phyloP scores from a whole-genome alignment of 495 filamentous ascomycete species.

The Bacidia gigantensis region DNA sequence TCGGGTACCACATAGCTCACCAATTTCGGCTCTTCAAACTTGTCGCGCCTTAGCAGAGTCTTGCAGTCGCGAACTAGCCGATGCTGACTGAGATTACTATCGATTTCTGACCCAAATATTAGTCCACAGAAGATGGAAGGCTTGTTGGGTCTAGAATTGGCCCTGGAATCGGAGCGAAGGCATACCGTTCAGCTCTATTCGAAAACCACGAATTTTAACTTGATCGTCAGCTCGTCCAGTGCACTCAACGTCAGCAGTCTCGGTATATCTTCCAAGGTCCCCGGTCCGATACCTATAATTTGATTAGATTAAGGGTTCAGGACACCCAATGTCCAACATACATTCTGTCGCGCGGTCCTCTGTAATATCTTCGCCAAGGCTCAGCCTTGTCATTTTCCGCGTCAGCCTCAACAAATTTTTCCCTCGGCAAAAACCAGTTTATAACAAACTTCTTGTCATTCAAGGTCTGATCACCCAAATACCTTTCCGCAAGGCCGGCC shows the following conservation, averaged over 20 bases:
- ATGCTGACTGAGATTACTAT: conserved; percentile 34
- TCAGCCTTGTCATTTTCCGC: conserved; percentile 34
- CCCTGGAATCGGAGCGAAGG: too few relatives aligned
- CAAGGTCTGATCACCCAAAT: conserved; percentile 55
- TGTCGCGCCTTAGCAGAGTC: conserved; percentile 75
- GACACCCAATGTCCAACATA: conserved; percentile 59
- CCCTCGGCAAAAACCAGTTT: conserved; percentile 78
- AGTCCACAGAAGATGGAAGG: too few relatives aligned
- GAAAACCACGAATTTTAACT: conserved; percentile 28
- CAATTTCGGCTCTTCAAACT: conserved; percentile 76
- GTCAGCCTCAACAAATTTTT: conserved; percentile 56
- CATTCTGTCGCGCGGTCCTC: conserved; percentile 73
- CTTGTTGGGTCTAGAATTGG: too few relatives aligned
- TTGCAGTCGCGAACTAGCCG: conserved; percentile 74
- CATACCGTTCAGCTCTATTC: conserved; percentile 4
- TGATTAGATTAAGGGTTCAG: too few relatives aligned
- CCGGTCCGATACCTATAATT: conserved; percentile 37
- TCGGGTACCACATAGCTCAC: conserved; percentile 89
- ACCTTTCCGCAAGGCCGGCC: conserved; percentile 79
- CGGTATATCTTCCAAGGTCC: conserved; percentile 36
- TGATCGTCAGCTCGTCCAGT: conserved; percentile 74
- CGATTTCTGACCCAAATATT: too few relatives aligned
- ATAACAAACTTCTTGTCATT: conserved; percentile 69
- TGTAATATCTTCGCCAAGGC: conserved; percentile 67
- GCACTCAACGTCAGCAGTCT: conserved; percentile 27